Evolutionary conservation across 2,329 filamentous ascomycete genomes (phyloP).

Genomic region (Epichloe sp.): DNA sequence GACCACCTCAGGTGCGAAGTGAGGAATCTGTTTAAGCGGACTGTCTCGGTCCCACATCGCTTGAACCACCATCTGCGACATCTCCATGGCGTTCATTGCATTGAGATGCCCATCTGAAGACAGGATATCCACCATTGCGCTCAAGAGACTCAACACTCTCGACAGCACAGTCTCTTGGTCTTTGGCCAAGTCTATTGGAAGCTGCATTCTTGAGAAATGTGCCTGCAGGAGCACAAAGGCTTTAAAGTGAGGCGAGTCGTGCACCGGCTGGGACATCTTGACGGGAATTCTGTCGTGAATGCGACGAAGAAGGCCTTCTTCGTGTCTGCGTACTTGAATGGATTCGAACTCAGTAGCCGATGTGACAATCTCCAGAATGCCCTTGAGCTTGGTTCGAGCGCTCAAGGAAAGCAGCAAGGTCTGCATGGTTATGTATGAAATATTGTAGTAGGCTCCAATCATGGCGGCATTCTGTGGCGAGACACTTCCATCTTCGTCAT

Average conservation of each 20-base stretch:
- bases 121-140: constrained; percentile 85
- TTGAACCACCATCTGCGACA: constrained; percentile 98
- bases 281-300: constrained; percentile 93
- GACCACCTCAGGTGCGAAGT: constrained; percentile 75
- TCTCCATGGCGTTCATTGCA: constrained; percentile 96
- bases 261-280: constrained; percentile 79
- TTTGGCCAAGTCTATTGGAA: constrained; percentile 89
- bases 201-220: constrained; percentile 93
- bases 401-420: constrained; percentile 89
- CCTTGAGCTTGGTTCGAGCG: constrained; percentile 85
- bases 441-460: constrained; percentile 98
- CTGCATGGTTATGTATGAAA: constrained; percentile 98
- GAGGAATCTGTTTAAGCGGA: constrained; percentile 92
- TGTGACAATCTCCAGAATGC: constrained; percentile 90
- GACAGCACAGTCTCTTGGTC: constrained; percentile 82
- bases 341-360: constrained; percentile 94
- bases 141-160: constrained; percentile 77
- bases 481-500: constrained; percentile 85
- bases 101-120: constrained; percentile 94
- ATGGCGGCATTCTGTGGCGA: constrained; percentile 89
- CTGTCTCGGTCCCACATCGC: constrained; percentile 98
- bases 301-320: constrained; percentile 73
- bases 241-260: constrained; percentile 96
- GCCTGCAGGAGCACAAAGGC: constrained; percentile 94
- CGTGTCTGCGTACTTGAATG: constrained; percentile 87